These are phyloP conservation scores for Stygiomarasmius scandens DNA, from an alignment of 1,284 basidiomycete species.

Conservation along the genomic window DNA sequence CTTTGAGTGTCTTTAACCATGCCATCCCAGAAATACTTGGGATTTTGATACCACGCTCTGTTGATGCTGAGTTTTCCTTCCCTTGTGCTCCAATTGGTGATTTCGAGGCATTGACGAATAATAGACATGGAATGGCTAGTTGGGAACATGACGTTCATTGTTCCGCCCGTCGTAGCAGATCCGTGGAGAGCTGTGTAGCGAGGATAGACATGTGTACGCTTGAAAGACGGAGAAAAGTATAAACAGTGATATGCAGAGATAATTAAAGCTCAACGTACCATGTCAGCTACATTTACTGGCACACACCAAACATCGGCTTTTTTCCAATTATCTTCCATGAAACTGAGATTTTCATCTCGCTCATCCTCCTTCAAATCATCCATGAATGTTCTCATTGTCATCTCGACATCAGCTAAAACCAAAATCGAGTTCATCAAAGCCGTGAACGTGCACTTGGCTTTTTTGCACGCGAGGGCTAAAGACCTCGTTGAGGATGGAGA, in stretches of 20 bases:
- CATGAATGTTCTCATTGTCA: background rate
- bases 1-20: background rate
- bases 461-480: background rate
- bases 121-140: background rate
- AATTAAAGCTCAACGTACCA: background rate
- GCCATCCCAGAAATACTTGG: background rate
- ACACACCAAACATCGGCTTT: background rate
- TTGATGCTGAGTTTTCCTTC: background rate
- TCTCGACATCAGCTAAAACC: background rate
- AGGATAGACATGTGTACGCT: background rate
- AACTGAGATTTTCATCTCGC: background rate
- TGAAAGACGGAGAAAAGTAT: background rate
- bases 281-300: background rate
- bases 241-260: background rate
- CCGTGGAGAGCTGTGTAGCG: background rate
- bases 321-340: background rate
- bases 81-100: background rate
- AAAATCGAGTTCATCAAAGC: background rate
- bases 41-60: background rate
- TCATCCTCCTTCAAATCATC: background rate
- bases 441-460: background rate
- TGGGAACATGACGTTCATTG: background rate
- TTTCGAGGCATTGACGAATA: background rate
- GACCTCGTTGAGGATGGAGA: background rate
- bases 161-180: background rate